phyloP scores from a whole-genome alignment of 202 grass and related monocot genomes.

The Brachypodium distachyon region DNA sequence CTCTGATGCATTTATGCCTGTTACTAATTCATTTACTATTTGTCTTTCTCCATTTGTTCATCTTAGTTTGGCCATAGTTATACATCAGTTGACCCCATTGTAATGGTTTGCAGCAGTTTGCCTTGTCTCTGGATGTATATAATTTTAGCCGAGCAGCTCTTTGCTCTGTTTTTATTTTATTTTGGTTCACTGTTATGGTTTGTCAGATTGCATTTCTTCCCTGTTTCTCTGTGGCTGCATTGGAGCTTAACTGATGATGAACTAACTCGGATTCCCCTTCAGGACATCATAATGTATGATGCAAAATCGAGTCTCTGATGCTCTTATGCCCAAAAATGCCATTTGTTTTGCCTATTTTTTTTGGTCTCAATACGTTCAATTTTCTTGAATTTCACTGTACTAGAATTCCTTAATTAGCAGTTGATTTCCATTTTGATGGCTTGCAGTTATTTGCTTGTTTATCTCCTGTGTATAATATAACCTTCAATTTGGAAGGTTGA shows the following conservation, averaged over 20 bases:
- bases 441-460: background rate
- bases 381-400: background rate
- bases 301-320: conserved; percentile 88
- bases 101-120: too few relatives aligned
- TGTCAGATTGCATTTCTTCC: background rate
- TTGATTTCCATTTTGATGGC: background rate
- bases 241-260: conserved; percentile 37
- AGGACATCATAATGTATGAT: conserved; percentile 94
- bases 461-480: background rate
- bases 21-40: background rate
- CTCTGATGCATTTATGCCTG: conserved; percentile 43
- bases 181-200: background rate
- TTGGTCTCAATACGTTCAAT: background rate
- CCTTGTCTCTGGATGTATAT: background rate
- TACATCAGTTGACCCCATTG: too few relatives aligned
- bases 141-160: background rate
- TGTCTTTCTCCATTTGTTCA: background rate
- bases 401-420: background rate
- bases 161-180: background rate
- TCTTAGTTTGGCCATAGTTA: background rate
- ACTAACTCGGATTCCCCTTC: conserved; percentile 98
- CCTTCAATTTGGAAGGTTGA: background rate
- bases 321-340: background rate
- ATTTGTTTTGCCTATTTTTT: background rate
- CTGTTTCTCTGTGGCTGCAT: background rate